Evolutionary conservation across 2,329 filamentous ascomycete genomes (phyloP).

Genomic region (Leptographium galeiforme): DNA sequence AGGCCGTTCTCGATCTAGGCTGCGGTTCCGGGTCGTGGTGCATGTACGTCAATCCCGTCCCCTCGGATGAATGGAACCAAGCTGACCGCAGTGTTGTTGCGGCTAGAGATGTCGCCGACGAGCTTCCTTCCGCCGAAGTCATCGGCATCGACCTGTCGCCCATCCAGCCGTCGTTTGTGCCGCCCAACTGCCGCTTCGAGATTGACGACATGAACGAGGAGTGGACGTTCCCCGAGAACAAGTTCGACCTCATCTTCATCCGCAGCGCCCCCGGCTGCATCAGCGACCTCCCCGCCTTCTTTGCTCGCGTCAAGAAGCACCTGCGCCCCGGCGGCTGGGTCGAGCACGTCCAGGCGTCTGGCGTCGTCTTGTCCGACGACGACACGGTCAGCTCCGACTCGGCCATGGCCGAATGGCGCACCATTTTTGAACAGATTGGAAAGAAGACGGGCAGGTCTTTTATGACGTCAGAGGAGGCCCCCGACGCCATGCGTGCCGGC

Average conservation of each 20-base stretch:
- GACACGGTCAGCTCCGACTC: constrained; percentile 9
- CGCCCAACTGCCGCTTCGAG: constrained; percentile 48
- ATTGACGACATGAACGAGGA: constrained; percentile 44
- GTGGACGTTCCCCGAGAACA: constrained; percentile 30
- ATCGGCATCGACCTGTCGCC: constrained; percentile 35
- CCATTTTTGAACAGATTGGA: constrained; percentile 1
- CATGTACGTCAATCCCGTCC: no score
- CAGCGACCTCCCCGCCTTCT: constrained; percentile 35
- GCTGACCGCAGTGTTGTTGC: no score
- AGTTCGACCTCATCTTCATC: constrained; percentile 46
- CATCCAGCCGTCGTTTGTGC: constrained; percentile 35
- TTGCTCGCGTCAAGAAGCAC: constrained; percentile 24
- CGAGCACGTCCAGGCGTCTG: constrained; percentile 11
- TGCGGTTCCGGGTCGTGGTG: no score
- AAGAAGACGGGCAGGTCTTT: constrained; percentile 3
- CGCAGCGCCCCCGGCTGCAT: constrained; percentile 40
- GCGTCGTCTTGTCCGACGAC: constrained; percentile 13
- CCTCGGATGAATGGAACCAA: no score
- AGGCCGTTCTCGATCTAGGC: no score
- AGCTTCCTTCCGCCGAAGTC: constrained; percentile 25
- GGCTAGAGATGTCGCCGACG: constrained; percentile 22
- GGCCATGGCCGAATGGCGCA: constrained; percentile 11
- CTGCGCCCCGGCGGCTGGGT: constrained; percentile 30
- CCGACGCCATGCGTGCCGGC: background rate
- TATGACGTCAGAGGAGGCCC: background rate